phyloP scores from a whole-genome alignment of 257 asterid species.

The Mitragyna speciosa region DNA sequence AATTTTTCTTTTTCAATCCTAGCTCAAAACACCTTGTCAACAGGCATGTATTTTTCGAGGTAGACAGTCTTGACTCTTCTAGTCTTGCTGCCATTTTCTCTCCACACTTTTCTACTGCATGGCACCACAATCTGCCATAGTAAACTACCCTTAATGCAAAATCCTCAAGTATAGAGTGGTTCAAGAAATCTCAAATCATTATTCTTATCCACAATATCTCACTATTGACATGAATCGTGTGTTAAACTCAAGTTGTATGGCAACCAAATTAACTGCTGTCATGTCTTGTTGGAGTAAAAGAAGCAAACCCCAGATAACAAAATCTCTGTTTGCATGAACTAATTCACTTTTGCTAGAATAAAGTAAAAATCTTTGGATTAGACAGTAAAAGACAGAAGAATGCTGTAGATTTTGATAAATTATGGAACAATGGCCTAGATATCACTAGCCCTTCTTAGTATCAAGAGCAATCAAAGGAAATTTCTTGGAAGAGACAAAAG shows the following conservation, averaged over 20 bases:
- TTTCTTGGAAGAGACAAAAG: conserved; percentile 35
- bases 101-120: background rate
- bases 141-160: background rate
- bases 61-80: background rate
- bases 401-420: background rate
- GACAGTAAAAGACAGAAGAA: background rate
- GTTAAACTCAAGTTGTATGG: background rate
- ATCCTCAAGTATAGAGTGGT: background rate
- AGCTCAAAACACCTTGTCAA: background rate
- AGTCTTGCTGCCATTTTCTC: background rate
- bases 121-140: background rate
- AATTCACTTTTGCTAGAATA: background rate
- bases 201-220: conserved; percentile 1
- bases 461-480: conserved; percentile 11
- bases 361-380: background rate
- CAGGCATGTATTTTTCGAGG: background rate
- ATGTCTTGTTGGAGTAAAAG: conserved; percentile 22
- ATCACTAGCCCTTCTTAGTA: background rate
- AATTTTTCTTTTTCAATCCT: background rate
- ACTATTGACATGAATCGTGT: background rate
- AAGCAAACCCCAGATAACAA: conserved; percentile 18
- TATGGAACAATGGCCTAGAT: background rate
- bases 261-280: conserved; percentile 14
- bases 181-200: background rate
- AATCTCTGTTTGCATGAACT: background rate